These are phyloP conservation scores for Metschnikowia vanudenii DNA, from an alignment of 805 yeast species.

Conservation along the genomic window DNA sequence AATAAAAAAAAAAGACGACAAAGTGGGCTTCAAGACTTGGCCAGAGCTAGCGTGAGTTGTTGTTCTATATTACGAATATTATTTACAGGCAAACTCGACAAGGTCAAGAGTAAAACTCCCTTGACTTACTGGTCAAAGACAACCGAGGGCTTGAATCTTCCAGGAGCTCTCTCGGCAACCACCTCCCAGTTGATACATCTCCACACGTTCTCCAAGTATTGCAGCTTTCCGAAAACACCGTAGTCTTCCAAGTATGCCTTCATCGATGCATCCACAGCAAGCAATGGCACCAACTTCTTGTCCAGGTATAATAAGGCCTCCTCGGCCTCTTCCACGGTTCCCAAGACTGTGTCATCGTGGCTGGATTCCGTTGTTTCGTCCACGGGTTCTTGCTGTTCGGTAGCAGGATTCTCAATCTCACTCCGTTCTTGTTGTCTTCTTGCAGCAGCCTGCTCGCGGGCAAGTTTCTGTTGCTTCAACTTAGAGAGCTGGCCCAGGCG, in stretches of 20 bases:
- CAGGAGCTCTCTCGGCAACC: slow-evolving; percentile 38
- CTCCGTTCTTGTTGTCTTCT: slow-evolving; percentile 26
- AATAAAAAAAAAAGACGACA: too few relatives aligned
- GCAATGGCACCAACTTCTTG: slow-evolving; percentile 52
- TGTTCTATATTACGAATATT: background rate
- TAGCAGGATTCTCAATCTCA: slow-evolving; percentile 10
- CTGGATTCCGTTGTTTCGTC: slow-evolving; percentile 18
- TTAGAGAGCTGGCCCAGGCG: slow-evolving; percentile 51
- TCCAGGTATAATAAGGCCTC: slow-evolving; percentile 33
- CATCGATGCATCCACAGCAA: slow-evolving; percentile 72
- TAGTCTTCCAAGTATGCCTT: slow-evolving; percentile 69
- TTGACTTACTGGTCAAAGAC: slow-evolving; percentile 14
- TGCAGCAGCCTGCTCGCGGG: slow-evolving; percentile 28
- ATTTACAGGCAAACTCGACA: slow-evolving; percentile 9
- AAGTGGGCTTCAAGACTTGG: too few relatives aligned
- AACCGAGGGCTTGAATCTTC: slow-evolving; percentile 24
- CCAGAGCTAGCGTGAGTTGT: too few relatives aligned
- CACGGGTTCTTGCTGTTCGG: slow-evolving; percentile 7
- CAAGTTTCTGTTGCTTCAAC: slow-evolving; percentile 37
- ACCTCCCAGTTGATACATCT: slow-evolving; percentile 45
- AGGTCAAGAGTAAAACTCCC: background rate
- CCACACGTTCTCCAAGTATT: slow-evolving; percentile 45
- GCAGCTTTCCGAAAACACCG: slow-evolving; percentile 60
- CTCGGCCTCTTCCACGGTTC: slow-evolving; percentile 44
- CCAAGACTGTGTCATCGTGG: slow-evolving; percentile 29